Percentiles rank a stretch among this genome's conserved stretches.
Conservation (phyloP, 371 early-diverging fungal species). For the Haplosporangium sp. region DNA sequence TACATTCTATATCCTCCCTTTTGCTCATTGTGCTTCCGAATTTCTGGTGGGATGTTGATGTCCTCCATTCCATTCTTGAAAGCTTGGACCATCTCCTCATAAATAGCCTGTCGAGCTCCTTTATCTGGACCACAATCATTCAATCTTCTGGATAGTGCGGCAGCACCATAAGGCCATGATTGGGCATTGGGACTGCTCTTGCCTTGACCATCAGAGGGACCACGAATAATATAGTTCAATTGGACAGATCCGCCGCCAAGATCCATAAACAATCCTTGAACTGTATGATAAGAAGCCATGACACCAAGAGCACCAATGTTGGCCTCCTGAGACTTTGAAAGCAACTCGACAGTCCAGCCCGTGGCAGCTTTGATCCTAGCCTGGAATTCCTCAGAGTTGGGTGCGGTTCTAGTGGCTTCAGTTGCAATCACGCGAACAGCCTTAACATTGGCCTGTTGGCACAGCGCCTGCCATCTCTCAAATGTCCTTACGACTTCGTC, state of each 20-base stretch:
- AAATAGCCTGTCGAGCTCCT: conserved; percentile 55
- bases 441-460: conserved; percentile 61
- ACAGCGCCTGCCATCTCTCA: conserved; percentile 65
- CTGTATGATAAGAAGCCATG: conserved; percentile 68
- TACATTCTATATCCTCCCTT: conserved; percentile 65
- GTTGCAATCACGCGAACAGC: conserved; percentile 71
- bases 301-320: conserved; percentile 72
- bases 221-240: conserved; percentile 67
- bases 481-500: conserved; percentile 67
- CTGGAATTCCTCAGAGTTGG: conserved; percentile 65
- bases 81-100: conserved; percentile 57
- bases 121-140: conserved; percentile 51
- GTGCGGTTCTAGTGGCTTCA: conserved; percentile 71
- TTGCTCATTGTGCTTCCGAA: conserved; percentile 20
- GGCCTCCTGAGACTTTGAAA: conserved; percentile 69
- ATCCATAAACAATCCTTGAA: conserved; percentile 73
- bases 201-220: conserved; percentile 42
- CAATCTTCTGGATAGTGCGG: conserved; percentile 60
- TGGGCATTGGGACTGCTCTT: conserved; percentile 62
- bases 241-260: conserved; percentile 75
- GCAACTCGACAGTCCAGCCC: conserved; percentile 63
- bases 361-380: conserved; percentile 61
- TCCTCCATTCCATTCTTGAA: conserved; percentile 57
- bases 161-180: conserved; percentile 74
- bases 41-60: conserved; percentile 17